Base-by-base conservation (phyloP, 1,139 yeast genomes). In the Geotrichum carabidarum region DNA sequence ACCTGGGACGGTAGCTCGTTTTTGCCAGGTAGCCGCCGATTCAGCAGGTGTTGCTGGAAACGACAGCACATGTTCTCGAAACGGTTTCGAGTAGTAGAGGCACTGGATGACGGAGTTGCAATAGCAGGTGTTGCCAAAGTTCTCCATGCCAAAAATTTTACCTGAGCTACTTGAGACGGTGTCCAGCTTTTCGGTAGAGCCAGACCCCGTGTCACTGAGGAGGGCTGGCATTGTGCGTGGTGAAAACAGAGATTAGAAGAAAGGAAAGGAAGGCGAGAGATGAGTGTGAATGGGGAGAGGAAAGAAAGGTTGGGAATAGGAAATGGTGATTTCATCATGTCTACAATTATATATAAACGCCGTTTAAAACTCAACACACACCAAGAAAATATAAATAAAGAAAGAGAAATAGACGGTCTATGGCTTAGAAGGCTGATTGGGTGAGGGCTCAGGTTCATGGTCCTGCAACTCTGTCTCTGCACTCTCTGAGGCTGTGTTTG, bases 91-190 rank as follows among this genome's bases (percentile, higher is more conserved):
- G 68, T 86, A 84, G 72, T 80, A 93, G 22, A 93, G 78, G 63
- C 96, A 89, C 69, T 93, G 99, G 32, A 93, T 72, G 31, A 93
- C 86, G 8, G 96, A 89, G 65, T 93, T 93, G 70, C 96, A 89
- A 70, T 93, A 93, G 71, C 99, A 91, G 0, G 96, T 91, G 68
- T 87, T 70, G 35, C 98, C 97, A 68, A 90, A 91, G 70, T 93
- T 93, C 69, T 93, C 98, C 81, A 91, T 83, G 5, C 99, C 99
- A 71, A 84, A 93, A 42, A 90, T 79, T 70, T 90, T 71, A 58
- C 71, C 70, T 18, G 69, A 63, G 32, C 71, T 67, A 42, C 62
- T 64, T 36, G 62, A 57, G 40, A 64, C 59, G 38, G 48, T 54
- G 46, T 58, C 62, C 12, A 30, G 30, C 12, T 14, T 44, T 4